Conservation (phyloP, 306 rosid species). For the Vigna mungo region DNA sequence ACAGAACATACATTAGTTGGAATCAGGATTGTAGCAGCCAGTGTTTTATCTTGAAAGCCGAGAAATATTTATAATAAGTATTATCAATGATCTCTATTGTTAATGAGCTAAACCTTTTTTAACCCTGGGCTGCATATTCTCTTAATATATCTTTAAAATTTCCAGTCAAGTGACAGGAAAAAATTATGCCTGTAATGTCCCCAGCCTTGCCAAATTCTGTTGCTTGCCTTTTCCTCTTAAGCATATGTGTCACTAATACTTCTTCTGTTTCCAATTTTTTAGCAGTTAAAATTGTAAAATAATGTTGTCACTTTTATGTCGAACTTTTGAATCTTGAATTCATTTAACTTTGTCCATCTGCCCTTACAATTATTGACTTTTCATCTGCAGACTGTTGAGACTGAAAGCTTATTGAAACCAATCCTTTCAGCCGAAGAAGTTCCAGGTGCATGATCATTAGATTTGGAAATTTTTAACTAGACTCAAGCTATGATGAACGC, state of each 20-base stretch:
- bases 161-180: constrained; percentile 18
- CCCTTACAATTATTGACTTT: constrained; percentile 14
- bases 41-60: too few species aligned
- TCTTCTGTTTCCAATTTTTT: constrained; percentile 21
- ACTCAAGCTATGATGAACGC: background rate
- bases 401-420: constrained; percentile 80
- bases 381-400: constrained; percentile 77
- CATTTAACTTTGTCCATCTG: constrained; percentile 16
- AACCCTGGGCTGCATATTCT: background rate
- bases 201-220: background rate
- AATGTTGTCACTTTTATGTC: constrained; percentile 4
- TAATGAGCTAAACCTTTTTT: background rate
- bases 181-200: background rate
- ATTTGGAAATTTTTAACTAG: constrained; percentile 6
- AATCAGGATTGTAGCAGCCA: too few species aligned
- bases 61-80: background rate
- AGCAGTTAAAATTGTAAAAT: constrained; percentile 7
- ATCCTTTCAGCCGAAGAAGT: constrained; percentile 80
- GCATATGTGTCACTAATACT: constrained; percentile 8
- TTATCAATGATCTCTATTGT: background rate
- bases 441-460: constrained; percentile 62
- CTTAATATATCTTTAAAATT: constrained; percentile 11
- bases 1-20: too few species aligned
- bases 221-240: background rate
- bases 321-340: constrained; percentile 4